These are phyloP conservation scores for Pochonia chlamydosporia DNA, from an alignment of 2,329 filamentous ascomycete species.

Conservation along the genomic window DNA sequence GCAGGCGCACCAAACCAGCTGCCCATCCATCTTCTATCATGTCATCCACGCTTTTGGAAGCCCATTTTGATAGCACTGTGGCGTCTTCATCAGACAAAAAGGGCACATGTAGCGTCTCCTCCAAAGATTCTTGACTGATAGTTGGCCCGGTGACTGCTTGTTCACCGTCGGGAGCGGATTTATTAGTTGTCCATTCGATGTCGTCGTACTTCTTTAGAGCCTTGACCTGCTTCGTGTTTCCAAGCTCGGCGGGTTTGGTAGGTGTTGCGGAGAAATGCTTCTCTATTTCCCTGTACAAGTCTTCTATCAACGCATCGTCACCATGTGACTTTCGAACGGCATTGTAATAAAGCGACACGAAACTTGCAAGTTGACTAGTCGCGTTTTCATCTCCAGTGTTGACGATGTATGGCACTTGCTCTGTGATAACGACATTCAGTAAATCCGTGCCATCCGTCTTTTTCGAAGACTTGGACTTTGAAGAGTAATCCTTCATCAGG, in stretches of 20 bases:
- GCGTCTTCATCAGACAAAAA: constrained; percentile 44
- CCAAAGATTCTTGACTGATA: constrained; percentile 39
- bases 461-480: constrained; percentile 20
- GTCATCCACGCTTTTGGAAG: constrained; percentile 70
- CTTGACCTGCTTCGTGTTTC: constrained; percentile 13
- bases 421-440: constrained; percentile 62
- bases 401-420: constrained; percentile 70
- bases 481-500: constrained; percentile 46
- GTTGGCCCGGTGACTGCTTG: constrained; percentile 7
- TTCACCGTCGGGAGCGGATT: neutral
- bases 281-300: constrained; percentile 22
- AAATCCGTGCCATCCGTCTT: constrained; percentile 43
- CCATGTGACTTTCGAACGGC: constrained; percentile 33
- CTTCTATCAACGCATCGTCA: neutral
- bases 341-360: constrained; percentile 54
- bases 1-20: constrained; percentile 63
- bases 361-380: constrained; percentile 44
- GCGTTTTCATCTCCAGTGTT: constrained; percentile 40
- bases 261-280: constrained; percentile 21
- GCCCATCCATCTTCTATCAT: constrained; percentile 73
- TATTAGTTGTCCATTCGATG: constrained; percentile 8
- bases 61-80: constrained; percentile 57
- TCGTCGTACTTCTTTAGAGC: constrained; percentile 10
- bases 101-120: constrained; percentile 45
- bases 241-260: constrained; percentile 16